Base-by-base conservation (phyloP, 148 eudicot genomes). In the Camellia japonica region DNA sequence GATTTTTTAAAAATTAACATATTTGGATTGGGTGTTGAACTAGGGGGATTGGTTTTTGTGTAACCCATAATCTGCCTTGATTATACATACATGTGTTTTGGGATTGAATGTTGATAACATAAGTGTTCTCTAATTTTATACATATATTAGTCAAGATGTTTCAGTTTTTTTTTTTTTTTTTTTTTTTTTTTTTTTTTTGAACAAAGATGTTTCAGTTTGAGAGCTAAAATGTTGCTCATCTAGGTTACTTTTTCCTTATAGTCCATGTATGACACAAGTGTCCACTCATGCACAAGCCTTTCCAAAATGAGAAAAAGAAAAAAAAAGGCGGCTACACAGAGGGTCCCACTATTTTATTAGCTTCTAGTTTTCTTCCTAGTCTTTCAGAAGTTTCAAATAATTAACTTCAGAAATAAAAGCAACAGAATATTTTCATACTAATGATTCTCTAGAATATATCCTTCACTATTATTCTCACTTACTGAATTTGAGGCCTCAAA, bases 401-500 rank as follows among this genome's bases (percentile, higher is more conserved):
- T 56, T 13, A 72, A 74, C 77, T 74, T n/a, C 19, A 66, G 16
- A 65, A 51, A 66, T 66, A 30, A 64, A 49, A 52, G 62, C 66
- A 43, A n/a, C 38, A 10, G 42, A 60, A 7, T 63, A 41, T 5
- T 5, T 51, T 51, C 47, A 66, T 5, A 7, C 6, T 66, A 38
- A 63, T 16, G 75, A 41, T 76, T 52, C 46, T 46, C 20, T 80
- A 38, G 76, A 81, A 80, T n/a, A 73, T 62, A 64, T 80, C 51
- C 80, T 63, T 65, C 68, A 5, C 20, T 71, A 59, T 60, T 19
- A 43, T 79, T 68, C 51, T 68, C 11, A 16, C 47, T 41, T 55
- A 3, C 16, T 44, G 64, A 54, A 60, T 0, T 2, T 56, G 38
- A 60, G n/a, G 20, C 43, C 61, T 15, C 9, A 10, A 62, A 43